Evolutionary conservation across 2,329 filamentous ascomycete genomes (phyloP), one percentile per base, ranked within the genome.

Genomic region (Curvularia lunata): DNA sequence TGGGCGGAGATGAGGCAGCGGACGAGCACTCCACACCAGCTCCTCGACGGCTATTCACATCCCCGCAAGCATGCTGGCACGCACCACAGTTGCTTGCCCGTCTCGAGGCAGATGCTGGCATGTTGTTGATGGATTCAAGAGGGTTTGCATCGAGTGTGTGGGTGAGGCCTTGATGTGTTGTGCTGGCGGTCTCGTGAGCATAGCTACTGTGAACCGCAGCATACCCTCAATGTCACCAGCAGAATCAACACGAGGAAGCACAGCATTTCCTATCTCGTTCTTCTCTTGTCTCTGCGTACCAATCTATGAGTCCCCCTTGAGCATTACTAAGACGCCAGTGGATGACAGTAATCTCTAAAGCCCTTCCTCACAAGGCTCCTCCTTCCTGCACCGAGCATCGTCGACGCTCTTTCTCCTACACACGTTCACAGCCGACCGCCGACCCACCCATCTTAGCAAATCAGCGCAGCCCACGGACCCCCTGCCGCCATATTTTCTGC

Each of bases 281-380:
- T 30, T 57, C 18, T 56, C 32, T 38, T 43, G 32, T 47, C 41
- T 51, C 48, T 7, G 25, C 43, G 21, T 50, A 23, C 45, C n/a
- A 43, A 34, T 19, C 38, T 47, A 52, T 50, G 41, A 23, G 49
- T 48, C 8, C 43, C 27, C 23, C 40, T 27, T 47, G 56, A 54
- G 54, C 56, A 56, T 53, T 59, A 65, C 65, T 71, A 71, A 71
- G 60, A 64, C 34, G 12, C 7, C 12, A 34, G 41, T 56, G 52
- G 23, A 48, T 48, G 41, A 66, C 63, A 74, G 69, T 73, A 73
- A 73, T 73, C 65, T 64, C 61, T 65, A 65, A 60, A 66, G 50
- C 56, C 56, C 49, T 53, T 56, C 51, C 52, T 59, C 59, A 58
- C 54, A 59, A 61, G 52, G 67, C 58, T 63, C 61, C 58, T 63